phyloP scores from a whole-genome alignment of 345 rosid species.

The Laguncularia racemosa region DNA sequence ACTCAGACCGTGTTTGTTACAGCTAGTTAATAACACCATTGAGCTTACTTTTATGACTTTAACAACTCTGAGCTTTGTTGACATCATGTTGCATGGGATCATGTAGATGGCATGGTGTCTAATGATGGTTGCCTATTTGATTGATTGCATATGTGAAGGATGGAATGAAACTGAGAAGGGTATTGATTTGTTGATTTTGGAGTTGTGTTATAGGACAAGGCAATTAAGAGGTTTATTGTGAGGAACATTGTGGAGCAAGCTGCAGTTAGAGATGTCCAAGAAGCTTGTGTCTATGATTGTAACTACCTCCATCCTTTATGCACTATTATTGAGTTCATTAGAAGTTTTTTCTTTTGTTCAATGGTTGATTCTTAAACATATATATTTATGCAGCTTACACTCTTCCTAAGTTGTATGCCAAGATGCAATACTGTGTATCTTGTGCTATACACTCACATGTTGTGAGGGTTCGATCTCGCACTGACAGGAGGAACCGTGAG shows the following conservation, averaged over 20 bases:
- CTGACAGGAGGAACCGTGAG: conserved; percentile 65
- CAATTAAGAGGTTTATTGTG: conserved; percentile 78
- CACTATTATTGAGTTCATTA: not conserved
- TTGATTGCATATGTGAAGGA: no score
- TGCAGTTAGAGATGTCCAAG: conserved; percentile 87
- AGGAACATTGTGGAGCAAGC: conserved; percentile 94
- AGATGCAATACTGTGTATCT: conserved; percentile 90
- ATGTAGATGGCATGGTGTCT: no score
- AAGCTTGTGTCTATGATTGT: conserved; percentile 80
- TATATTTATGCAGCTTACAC: conserved; percentile 37
- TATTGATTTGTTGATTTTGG: not conserved
- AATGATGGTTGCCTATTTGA: no score
- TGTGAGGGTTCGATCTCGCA: conserved; percentile 80
- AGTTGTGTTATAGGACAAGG: conserved; percentile 48
- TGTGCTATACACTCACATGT: conserved; percentile 98
- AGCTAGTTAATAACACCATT: no score
- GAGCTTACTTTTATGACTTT: no score
- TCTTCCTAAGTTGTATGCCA: conserved; percentile 72
- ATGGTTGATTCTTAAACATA: not conserved
- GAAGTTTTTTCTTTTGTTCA: not conserved
- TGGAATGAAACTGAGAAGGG: not conserved
- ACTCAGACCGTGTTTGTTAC: no score
- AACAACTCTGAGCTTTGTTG: no score
- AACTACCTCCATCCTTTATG: not conserved
- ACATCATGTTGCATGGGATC: no score